Conservation (phyloP, 2,329 filamentous ascomycete genomes). For the Tolypocladium endophyticum region DNA sequence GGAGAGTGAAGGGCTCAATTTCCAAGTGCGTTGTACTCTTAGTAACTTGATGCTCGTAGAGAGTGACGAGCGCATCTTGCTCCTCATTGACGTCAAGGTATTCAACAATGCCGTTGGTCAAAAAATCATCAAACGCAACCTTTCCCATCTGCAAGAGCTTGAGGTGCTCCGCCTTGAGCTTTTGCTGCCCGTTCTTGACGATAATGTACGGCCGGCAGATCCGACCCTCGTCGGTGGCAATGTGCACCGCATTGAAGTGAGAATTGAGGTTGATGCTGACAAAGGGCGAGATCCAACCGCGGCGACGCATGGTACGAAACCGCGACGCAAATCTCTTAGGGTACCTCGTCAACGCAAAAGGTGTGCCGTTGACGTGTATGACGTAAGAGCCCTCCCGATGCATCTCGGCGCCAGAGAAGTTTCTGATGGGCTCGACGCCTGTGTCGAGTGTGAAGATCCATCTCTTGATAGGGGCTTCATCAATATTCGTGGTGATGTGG, state of each 20-base stretch:
- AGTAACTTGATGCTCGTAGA: conserved; percentile 78
- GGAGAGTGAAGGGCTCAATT: conserved; percentile 94
- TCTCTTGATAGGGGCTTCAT: conserved; percentile 80
- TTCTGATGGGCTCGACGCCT: conserved; percentile 66
- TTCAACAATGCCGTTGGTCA: conserved; percentile 82
- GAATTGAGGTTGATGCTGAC: conserved; percentile 94
- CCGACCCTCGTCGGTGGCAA: conserved; percentile 92
- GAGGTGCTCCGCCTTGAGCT: conserved; percentile 68
- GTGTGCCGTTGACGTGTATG: conserved; percentile 92
- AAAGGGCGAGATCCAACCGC: conserved; percentile 89
- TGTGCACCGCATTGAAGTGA: conserved; percentile 83
- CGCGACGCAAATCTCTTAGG: conserved; percentile 78
- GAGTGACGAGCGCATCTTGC: conserved; percentile 86
- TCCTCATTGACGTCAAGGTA: conserved; percentile 98
- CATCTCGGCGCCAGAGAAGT: conserved; percentile 68
- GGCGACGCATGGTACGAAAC: conserved; percentile 79
- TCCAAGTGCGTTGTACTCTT: conserved; percentile 85
- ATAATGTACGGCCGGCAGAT: conserved; percentile 95
- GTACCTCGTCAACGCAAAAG: conserved; percentile 74
- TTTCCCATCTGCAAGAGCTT: conserved; percentile 72
- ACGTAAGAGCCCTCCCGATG: conserved; percentile 77
- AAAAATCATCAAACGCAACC: conserved; percentile 87
- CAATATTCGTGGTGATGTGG: conserved; percentile 94
- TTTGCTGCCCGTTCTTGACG: conserved; percentile 78
- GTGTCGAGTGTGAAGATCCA: conserved; percentile 81